phyloP scores from a whole-genome alignment of 345 rosid genomes.

The Arabidopsis arenosa region DNA sequence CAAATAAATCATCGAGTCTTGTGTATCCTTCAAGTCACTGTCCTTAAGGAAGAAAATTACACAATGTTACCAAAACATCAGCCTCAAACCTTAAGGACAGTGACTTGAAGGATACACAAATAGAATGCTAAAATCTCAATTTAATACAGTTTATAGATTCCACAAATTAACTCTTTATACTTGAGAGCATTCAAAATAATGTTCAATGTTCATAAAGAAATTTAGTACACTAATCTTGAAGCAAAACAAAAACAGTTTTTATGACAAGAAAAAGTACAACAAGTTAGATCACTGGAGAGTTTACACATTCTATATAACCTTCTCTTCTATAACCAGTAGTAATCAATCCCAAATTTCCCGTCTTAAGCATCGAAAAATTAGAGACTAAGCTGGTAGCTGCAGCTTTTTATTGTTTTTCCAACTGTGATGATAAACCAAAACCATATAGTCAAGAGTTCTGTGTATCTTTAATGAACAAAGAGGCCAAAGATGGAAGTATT shows the following conservation, averaged over 20 bases:
- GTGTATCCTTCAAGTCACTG: no score
- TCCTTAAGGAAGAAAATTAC: no score
- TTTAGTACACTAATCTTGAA: neutral
- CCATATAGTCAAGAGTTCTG: neutral
- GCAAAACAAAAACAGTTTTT: neutral
- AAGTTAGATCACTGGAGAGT: conserved; percentile 18
- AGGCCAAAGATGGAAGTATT: neutral
- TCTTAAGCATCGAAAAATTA: neutral
- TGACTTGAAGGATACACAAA: neutral
- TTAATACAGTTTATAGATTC: neutral
- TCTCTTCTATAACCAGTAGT: conserved; percentile 1
- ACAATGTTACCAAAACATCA: no score
- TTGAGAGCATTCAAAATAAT: neutral
- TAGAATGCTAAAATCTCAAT: neutral
- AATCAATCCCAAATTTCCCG: no score
- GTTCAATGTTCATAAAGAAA: neutral
- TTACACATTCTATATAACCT: conserved; percentile 19
- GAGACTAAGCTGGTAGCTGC: conserved; percentile 72
- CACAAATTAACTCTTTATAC: neutral
- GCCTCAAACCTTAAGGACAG: no score
- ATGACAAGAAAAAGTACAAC: conserved; percentile 3
- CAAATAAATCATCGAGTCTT: no score
- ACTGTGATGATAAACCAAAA: conserved; percentile 50
- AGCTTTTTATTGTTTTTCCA: conserved; percentile 90
- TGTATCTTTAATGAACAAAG: neutral